Percentiles rank a stretch among this genome's conserved stretches.
phyloP scores from a whole-genome alignment of 202 grass and related monocot genomes.

The Zizania palustris region DNA sequence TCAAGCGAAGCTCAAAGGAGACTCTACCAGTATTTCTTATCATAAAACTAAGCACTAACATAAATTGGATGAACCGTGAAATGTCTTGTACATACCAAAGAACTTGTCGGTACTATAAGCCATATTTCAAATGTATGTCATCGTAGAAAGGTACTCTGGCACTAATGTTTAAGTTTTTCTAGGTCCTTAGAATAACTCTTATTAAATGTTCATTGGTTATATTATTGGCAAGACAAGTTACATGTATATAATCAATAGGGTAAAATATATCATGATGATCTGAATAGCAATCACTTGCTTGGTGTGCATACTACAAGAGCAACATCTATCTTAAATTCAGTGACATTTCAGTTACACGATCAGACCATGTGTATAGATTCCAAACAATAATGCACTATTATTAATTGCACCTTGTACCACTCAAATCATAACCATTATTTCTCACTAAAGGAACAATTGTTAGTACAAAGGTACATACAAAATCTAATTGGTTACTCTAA shows the following conservation, averaged over 20 bases:
- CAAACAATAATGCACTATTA: slow-evolving; percentile 9
- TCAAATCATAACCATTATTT: slow-evolving; percentile 13
- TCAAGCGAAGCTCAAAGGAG: slow-evolving; percentile 53
- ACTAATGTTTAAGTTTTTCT: not conserved
- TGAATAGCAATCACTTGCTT: slow-evolving; percentile 12
- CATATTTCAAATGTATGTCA: not conserved
- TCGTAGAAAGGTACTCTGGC: slow-evolving; percentile 12
- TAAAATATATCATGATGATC: too few species aligned
- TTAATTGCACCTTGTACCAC: slow-evolving; percentile 4
- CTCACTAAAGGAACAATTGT: slow-evolving; percentile 2
- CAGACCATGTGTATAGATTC: not conserved
- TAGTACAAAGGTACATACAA: slow-evolving; percentile 1
- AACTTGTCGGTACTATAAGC: not conserved
- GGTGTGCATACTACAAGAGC: not conserved
- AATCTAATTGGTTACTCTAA: slow-evolving; percentile 18
- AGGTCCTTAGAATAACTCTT: not conserved
- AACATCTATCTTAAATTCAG: not conserved
- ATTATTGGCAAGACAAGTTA: slow-evolving; percentile 19
- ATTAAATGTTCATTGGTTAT: slow-evolving; percentile 20
- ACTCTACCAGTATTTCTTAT: slow-evolving; percentile 41
- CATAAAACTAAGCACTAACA: slow-evolving; percentile 11
- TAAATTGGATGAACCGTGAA: slow-evolving; percentile 8
- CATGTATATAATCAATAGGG: not conserved
- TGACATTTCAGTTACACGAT: not conserved
- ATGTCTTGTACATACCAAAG: slow-evolving; percentile 38